phyloP scores from a whole-genome alignment of 1,139 yeast genomes.

The Suhomyces bolitotheri region DNA sequence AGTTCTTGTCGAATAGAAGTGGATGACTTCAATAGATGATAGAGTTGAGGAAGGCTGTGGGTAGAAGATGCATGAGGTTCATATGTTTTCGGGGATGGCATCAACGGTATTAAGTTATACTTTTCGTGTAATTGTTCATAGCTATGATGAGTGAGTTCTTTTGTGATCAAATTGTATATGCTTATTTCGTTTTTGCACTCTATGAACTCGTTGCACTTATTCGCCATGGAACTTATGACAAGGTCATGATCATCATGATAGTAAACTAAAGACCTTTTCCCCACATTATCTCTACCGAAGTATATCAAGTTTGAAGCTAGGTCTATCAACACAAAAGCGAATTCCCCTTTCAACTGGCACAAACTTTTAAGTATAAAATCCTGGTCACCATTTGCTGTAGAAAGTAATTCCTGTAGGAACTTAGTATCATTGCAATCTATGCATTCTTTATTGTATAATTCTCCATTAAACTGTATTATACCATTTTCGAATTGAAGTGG shows the following conservation, averaged over 20 bases:
- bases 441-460: constrained; percentile 65
- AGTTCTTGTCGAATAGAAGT: constrained; percentile 54
- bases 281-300: constrained; percentile 84
- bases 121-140: constrained; percentile 6
- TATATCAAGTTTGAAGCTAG: constrained; percentile 39
- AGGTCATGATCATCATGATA: constrained; percentile 31
- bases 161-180: constrained; percentile 30
- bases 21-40: constrained; percentile 34
- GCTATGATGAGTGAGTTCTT: constrained; percentile 16
- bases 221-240: constrained; percentile 49
- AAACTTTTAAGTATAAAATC: constrained; percentile 37
- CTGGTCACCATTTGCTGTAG: constrained; percentile 15
- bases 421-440: constrained; percentile 37
- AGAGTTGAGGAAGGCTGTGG: constrained; percentile 19
- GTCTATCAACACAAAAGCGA: constrained; percentile 63
- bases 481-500: constrained; percentile 44
- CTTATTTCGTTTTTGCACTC: constrained; percentile 58
- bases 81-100: constrained; percentile 5
- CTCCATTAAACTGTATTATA: constrained; percentile 81
- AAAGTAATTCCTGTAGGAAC: constrained; percentile 22
- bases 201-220: constrained; percentile 24
- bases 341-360: constrained; percentile 70
- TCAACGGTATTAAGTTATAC: background rate
- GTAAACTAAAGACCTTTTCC: constrained; percentile 73
- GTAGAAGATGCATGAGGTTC: background rate